A percentile compares a stretch with the other conserved stretches of the same genome.
phyloP scores from a whole-genome alignment of 225 moss, liverwort and hornwort genomes.

The Pseudisothecium myosuroides region DNA sequence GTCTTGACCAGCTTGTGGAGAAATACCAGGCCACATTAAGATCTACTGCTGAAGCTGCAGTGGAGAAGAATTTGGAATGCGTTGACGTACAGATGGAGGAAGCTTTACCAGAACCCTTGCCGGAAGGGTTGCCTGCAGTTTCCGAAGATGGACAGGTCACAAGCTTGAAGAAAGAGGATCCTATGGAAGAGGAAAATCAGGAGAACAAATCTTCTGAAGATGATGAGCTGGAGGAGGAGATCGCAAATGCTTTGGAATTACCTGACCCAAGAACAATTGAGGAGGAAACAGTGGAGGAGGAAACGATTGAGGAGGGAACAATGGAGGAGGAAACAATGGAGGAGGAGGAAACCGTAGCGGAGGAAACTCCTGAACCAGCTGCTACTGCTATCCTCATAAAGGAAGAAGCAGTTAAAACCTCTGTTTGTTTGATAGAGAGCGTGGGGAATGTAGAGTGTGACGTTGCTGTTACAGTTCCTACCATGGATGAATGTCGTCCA shows the following conservation, averaged over 20 bases:
- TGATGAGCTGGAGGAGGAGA: slow-evolving; percentile 28
- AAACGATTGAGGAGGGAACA: not conserved
- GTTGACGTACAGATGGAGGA: slow-evolving; percentile 24
- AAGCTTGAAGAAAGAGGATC: not conserved
- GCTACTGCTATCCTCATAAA: not conserved
- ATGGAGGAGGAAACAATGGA: not conserved
- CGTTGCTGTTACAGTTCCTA: not conserved
- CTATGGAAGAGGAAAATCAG: slow-evolving; percentile 5
- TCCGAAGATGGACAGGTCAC: slow-evolving; percentile 6
- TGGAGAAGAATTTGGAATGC: slow-evolving; percentile 10
- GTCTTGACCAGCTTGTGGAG: slow-evolving; percentile 74
- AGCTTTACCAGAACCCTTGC: not conserved
- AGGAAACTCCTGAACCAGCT: not conserved
- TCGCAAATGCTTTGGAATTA: slow-evolving; percentile 10
- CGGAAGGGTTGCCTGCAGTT: not conserved
- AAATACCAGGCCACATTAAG: slow-evolving; percentile 25
- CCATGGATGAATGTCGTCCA: not conserved
- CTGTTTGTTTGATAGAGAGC: not conserved
- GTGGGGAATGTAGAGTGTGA: slow-evolving; percentile 6
- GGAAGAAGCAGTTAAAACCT: not conserved
- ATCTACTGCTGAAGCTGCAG: slow-evolving; percentile 5
- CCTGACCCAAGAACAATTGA: not conserved
- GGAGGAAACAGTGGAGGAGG: not conserved
- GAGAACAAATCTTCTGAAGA: slow-evolving; percentile 7
- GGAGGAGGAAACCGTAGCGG: not conserved